These are phyloP conservation scores for Drechmeria coniospora DNA, from an alignment of 2,329 filamentous ascomycete genomes.

Conservation along the genomic window DNA sequence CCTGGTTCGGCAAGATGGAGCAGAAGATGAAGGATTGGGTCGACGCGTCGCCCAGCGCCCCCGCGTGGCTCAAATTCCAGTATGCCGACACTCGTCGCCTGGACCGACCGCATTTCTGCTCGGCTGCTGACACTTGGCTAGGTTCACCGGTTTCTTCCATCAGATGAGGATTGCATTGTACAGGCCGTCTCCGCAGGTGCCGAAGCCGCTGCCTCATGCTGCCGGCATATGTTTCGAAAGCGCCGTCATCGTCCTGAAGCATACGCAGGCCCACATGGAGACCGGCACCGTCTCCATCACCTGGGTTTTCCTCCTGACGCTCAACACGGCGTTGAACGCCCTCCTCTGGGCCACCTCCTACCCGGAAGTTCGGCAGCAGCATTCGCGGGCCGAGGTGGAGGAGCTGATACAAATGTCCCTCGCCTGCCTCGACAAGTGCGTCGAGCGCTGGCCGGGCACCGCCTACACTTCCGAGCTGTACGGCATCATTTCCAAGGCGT, in stretches of 20 bases:
- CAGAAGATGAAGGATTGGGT: conserved; percentile 68
- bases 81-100: conserved; percentile 25
- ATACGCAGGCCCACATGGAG: conserved; percentile 67
- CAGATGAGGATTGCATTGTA: conserved; percentile 81
- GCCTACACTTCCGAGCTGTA: conserved; percentile 75
- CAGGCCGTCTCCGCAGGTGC: conserved; percentile 81
- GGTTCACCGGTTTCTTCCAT: conserved; percentile 58
- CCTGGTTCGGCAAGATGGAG: conserved; percentile 75
- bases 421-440: conserved; percentile 64
- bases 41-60: conserved; percentile 56
- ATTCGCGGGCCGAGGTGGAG: conserved; percentile 62
- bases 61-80: conserved; percentile 63
- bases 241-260: conserved; percentile 64
- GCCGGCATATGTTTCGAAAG: conserved; percentile 74
- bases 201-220: conserved; percentile 65
- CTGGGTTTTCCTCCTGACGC: conserved; percentile 79
- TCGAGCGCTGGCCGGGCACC: conserved; percentile 84
- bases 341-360: conserved; percentile 88
- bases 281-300: conserved; percentile 68
- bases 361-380: conserved; percentile 58
- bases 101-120: background rate
- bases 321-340: conserved; percentile 87
- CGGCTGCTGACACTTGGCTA: conserved; percentile 11
- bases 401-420: conserved; percentile 58
- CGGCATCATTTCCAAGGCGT: conserved; percentile 68